phyloP scores from a whole-genome alignment of 108 stramenopile species.

The Cylindrotheca fusiformis region DNA sequence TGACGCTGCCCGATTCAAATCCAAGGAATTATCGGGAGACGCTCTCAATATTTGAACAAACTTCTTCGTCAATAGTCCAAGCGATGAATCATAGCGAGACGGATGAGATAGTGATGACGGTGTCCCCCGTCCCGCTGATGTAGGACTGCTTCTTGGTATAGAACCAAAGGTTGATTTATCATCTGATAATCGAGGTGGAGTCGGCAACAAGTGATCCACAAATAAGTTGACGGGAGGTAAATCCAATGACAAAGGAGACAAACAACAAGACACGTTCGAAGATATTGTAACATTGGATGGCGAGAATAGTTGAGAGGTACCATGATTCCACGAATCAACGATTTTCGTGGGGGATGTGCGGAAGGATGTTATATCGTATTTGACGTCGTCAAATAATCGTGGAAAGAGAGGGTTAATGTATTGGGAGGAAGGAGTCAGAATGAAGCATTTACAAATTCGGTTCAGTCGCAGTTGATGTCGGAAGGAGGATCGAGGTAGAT shows the following conservation, averaged over 20 bases:
- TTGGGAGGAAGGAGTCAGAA: constrained; percentile 39
- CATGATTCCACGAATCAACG: background rate
- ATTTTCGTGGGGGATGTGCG: background rate
- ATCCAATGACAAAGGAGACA: constrained; percentile 12
- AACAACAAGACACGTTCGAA: constrained; percentile 4
- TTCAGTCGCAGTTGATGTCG: constrained; percentile 7
- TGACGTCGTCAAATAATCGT: constrained; percentile 5
- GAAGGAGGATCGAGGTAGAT: constrained; percentile 27
- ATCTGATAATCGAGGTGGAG: constrained; percentile 20
- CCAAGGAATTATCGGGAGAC: constrained; percentile 60
- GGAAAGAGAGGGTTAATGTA: constrained; percentile 47
- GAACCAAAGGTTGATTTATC: constrained; percentile 11
- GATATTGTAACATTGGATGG: constrained; percentile 10
- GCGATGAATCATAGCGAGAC: constrained; percentile 82
- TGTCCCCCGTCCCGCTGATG: constrained; percentile 23
- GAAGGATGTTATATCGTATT: background rate
- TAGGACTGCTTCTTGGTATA: constrained; percentile 5
- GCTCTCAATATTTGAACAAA: constrained; percentile 77
- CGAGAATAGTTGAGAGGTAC: constrained; percentile 6
- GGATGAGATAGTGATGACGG: constrained; percentile 33
- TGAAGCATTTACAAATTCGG: constrained; percentile 48
- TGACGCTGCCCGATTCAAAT: constrained; percentile 86
- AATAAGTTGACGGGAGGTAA: constrained; percentile 10
- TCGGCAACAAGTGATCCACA: constrained; percentile 13
- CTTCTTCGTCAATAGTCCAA: constrained; percentile 89